Conservation (phyloP, 2,329 filamentous ascomycete genomes). For the Setomelanomma holmii region DNA sequence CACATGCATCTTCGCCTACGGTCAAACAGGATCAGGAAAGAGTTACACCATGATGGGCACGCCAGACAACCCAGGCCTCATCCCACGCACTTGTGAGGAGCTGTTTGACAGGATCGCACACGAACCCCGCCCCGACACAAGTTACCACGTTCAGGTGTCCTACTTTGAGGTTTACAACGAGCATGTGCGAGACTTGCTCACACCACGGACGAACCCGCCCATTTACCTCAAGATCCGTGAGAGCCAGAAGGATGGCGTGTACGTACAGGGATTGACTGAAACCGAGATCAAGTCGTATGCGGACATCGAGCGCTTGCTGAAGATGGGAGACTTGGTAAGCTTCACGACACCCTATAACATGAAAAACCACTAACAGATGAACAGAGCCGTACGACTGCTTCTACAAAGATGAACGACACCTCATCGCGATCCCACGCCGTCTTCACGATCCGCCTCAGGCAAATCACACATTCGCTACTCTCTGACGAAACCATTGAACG, state of each 20-base stretch:
- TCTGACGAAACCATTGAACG: slow-evolving; percentile 98
- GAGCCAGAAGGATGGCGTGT: slow-evolving; percentile 91
- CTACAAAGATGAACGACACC: slow-evolving; percentile 99
- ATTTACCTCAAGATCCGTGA: slow-evolving; percentile 98
- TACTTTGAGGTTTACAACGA: slow-evolving; percentile 99
- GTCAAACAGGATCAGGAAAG: slow-evolving; percentile 96
- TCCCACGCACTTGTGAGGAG: slow-evolving; percentile 94
- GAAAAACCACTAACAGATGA: slow-evolving; percentile 10
- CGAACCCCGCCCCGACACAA: slow-evolving; percentile 86
- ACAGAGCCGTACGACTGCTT: slow-evolving; percentile 81
- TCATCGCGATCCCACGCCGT: slow-evolving; percentile 96
- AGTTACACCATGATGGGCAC: slow-evolving; percentile 98
- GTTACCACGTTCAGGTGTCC: slow-evolving; percentile 95
- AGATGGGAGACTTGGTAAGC: slow-evolving; percentile 73
- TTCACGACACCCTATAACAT: neutral
- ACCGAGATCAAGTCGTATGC: slow-evolving; percentile 85
- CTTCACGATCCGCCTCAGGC: slow-evolving; percentile 97
- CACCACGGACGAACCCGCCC: slow-evolving; percentile 78
- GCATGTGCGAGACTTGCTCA: slow-evolving; percentile 91
- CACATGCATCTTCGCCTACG: slow-evolving; percentile 98
- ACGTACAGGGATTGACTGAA: slow-evolving; percentile 95
- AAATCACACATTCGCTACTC: slow-evolving; percentile 95
- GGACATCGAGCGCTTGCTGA: slow-evolving; percentile 92
- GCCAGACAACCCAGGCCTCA: slow-evolving; percentile 83
- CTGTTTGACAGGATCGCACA: slow-evolving; percentile 91